Percentiles rank a stretch among this genome's conserved stretches.
These are phyloP conservation scores for Heliamphora exappendiculata DNA, from an alignment of 148 eudicot genomes.

Conservation along the genomic window DNA sequence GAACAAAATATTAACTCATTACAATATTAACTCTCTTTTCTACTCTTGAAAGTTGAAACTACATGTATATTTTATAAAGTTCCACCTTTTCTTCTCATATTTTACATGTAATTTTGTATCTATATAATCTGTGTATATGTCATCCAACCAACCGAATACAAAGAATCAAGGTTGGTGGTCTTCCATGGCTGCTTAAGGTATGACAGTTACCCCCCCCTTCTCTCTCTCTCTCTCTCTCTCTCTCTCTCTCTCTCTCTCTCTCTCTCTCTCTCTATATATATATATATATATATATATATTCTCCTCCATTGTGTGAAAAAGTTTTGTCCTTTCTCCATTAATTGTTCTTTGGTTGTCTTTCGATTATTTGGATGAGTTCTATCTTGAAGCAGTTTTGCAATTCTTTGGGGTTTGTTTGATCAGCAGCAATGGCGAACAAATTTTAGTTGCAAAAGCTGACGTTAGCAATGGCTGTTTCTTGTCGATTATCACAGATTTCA, in stretches of 20 bases:
- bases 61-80: neutral
- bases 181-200: constrained; percentile 16
- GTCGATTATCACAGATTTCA: constrained; percentile 19
- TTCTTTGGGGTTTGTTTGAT: neutral
- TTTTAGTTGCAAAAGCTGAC: constrained; percentile 29
- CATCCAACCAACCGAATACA: constrained; percentile 8
- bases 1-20: too few relatives aligned
- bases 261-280: too few relatives aligned
- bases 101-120: neutral
- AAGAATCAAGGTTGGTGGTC: constrained; percentile 10
- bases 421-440: neutral
- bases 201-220: neutral
- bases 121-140: neutral
- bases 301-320: neutral
- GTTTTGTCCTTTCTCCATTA: neutral
- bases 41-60: constrained; percentile 4
- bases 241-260: too few relatives aligned
- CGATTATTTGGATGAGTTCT: neutral
- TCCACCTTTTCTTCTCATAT: neutral
- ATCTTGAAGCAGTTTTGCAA: neutral
- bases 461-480: constrained; percentile 21
- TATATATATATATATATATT: too few relatives aligned
- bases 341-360: neutral
- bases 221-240: neutral
- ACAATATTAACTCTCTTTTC: constrained; percentile 12